These are phyloP conservation scores for Candida sp. DNA, from an alignment of 1,139 yeast species.

Conservation along the genomic window DNA sequence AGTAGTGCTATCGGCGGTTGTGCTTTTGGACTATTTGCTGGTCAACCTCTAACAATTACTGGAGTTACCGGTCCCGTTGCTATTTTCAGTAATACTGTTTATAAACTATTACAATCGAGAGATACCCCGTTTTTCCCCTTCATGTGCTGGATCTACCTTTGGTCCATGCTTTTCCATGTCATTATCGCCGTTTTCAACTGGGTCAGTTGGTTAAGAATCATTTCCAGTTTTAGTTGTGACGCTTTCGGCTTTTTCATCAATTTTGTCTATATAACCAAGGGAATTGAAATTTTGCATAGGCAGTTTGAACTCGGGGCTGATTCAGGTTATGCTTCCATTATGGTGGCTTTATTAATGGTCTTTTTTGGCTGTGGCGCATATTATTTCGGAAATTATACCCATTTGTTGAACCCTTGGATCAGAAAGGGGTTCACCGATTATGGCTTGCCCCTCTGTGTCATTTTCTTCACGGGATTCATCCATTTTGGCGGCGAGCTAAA, in stretches of 20 bases:
- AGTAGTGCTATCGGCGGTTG: slow-evolving; percentile 88
- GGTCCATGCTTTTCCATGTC: slow-evolving; percentile 86
- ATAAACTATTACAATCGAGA: slow-evolving; percentile 64
- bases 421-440: slow-evolving; percentile 81
- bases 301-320: slow-evolving; percentile 58
- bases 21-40: slow-evolving; percentile 79
- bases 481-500: slow-evolving; percentile 81
- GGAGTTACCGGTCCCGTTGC: slow-evolving; percentile 97
- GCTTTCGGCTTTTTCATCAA: slow-evolving; percentile 92
- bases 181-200: slow-evolving; percentile 68
- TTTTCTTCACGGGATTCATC: slow-evolving; percentile 88
- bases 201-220: slow-evolving; percentile 66
- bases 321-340: slow-evolving; percentile 73
- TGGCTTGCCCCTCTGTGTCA: slow-evolving; percentile 76
- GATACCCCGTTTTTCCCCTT: slow-evolving; percentile 82
- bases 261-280: slow-evolving; percentile 84
- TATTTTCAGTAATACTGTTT: slow-evolving; percentile 89
- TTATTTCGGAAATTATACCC: slow-evolving; percentile 57
- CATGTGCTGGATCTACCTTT: slow-evolving; percentile 93
- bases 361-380: slow-evolving; percentile 69
- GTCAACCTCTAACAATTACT: slow-evolving; percentile 94
- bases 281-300: slow-evolving; percentile 70
- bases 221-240: slow-evolving; percentile 85
- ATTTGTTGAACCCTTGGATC: slow-evolving; percentile 53
- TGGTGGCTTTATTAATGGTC: slow-evolving; percentile 70